These are phyloP conservation scores for Beauveria sp. DNA, from an alignment of 2,329 filamentous ascomycete genomes.

Conservation along the genomic window DNA sequence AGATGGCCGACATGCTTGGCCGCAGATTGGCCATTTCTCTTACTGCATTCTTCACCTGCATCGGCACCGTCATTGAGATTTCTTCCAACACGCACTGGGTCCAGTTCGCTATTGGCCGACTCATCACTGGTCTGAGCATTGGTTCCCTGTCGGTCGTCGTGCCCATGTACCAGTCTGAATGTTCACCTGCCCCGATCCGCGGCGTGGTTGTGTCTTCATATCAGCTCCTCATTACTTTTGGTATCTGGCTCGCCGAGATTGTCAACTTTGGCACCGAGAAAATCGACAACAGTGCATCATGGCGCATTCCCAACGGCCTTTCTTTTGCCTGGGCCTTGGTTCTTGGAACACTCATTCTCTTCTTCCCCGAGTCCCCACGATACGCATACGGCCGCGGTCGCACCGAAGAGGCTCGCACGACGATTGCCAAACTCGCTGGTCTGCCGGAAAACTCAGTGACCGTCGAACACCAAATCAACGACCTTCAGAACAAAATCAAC, in stretches of 20 bases:
- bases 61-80: conserved; percentile 58
- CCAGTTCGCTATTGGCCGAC: conserved; percentile 56
- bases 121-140: conserved; percentile 59
- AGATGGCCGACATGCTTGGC: conserved; percentile 53
- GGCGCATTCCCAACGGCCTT: conserved; percentile 56
- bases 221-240: conserved; percentile 62
- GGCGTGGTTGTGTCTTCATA: conserved; percentile 57
- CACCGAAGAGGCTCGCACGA: conserved; percentile 38
- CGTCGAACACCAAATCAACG: conserved; percentile 40
- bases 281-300: conserved; percentile 40
- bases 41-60: conserved; percentile 53
- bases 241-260: conserved; percentile 52
- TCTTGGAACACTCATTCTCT: conserved; percentile 41
- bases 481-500: conserved; percentile 43
- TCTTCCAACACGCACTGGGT: conserved; percentile 49
- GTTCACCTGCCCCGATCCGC: conserved; percentile 55
- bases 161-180: conserved; percentile 63
- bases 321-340: conserved; percentile 47
- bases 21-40: conserved; percentile 55
- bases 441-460: conserved; percentile 29
- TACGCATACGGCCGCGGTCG: conserved; percentile 40
- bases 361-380: conserved; percentile 48
- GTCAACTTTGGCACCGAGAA: conserved; percentile 54
- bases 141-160: conserved; percentile 57
- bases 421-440: conserved; percentile 39